Conservation (phyloP, 106 monocot genomes). For the Xerophyta viscosa region DNA sequence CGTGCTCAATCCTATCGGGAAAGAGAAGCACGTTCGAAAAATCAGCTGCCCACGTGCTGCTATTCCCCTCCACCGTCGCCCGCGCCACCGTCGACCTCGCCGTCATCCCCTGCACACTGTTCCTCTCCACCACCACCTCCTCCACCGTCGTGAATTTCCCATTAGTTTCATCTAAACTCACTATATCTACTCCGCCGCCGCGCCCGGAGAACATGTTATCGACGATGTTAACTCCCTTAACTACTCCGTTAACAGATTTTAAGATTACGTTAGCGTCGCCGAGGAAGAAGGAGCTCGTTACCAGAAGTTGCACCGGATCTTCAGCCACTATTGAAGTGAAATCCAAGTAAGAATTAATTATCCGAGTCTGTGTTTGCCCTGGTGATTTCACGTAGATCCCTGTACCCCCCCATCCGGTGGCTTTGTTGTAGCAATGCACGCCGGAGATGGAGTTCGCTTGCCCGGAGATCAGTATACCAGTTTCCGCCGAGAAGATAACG, state of each 20-base stretch:
- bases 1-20: slow-evolving; percentile 34
- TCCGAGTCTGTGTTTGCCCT: slow-evolving; percentile 49
- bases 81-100: slow-evolving; percentile 35
- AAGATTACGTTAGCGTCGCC: slow-evolving; percentile 45
- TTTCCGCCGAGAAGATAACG: slow-evolving; percentile 61
- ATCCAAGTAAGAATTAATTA: slow-evolving; percentile 61
- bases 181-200: slow-evolving; percentile 23
- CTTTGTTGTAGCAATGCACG: slow-evolving; percentile 83
- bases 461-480: slow-evolving; percentile 39
- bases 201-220: slow-evolving; percentile 58
- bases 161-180: slow-evolving; percentile 35
- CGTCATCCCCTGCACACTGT: slow-evolving; percentile 46
- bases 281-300: slow-evolving; percentile 53
- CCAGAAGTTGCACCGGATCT: slow-evolving; percentile 54
- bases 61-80: slow-evolving; percentile 29
- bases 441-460: slow-evolving; percentile 55
- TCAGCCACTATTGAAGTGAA: slow-evolving; percentile 66
- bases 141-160: slow-evolving; percentile 34
- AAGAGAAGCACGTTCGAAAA: slow-evolving; percentile 54
- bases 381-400: slow-evolving; percentile 53
- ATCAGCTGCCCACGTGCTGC: slow-evolving; percentile 34
- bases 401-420: slow-evolving; percentile 48
- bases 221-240: slow-evolving; percentile 32
- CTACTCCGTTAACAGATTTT: slow-evolving; percentile 35
- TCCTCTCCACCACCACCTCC: slow-evolving; percentile 40